A percentile compares a stretch with the other conserved stretches of the same genome.
phyloP scores from a whole-genome alignment of 2,329 filamentous ascomycete genomes.

The Cercospora berteroae region DNA sequence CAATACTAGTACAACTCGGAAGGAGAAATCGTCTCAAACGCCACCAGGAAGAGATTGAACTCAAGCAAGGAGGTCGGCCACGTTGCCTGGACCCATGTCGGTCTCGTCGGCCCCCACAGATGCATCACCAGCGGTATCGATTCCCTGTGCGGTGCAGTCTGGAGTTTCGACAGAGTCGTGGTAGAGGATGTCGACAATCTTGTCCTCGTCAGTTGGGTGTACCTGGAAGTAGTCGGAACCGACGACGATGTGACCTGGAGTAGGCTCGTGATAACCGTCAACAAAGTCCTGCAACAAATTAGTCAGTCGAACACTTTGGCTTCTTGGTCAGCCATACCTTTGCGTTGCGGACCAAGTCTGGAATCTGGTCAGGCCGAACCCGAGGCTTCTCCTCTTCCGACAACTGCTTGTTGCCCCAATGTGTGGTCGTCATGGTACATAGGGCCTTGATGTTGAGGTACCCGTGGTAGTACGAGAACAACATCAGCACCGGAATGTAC shows the following conservation, averaged over 20 bases:
- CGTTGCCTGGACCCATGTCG: background rate
- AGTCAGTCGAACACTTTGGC: background rate
- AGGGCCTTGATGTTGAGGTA: slow-evolving; percentile 58
- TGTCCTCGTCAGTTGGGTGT: background rate
- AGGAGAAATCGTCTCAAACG: background rate
- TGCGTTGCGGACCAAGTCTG: slow-evolving; percentile 24
- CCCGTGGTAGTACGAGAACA: slow-evolving; percentile 59
- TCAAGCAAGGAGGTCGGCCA: background rate
- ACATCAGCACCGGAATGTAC: slow-evolving; percentile 51
- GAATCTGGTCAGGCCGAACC: slow-evolving; percentile 18
- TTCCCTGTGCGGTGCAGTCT: background rate
- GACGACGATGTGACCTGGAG: slow-evolving; percentile 16
- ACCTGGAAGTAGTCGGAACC: slow-evolving; percentile 26
- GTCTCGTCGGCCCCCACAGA: background rate
- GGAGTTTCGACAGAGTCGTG: background rate
- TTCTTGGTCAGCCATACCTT: slow-evolving; percentile 11
- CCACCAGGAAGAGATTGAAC: background rate
- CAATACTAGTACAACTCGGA: background rate
- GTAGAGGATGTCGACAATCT: background rate
- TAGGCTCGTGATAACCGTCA: slow-evolving; percentile 16
- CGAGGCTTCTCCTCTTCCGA: slow-evolving; percentile 23
- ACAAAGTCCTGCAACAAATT: slow-evolving; percentile 9
- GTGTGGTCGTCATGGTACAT: slow-evolving; percentile 44
- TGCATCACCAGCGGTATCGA: background rate
- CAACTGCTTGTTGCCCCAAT: slow-evolving; percentile 36